Percentiles rank a stretch among this genome's conserved stretches.
Conservation (phyloP, 2,329 filamentous ascomycete genomes). For the Aspergillus sp. region DNA sequence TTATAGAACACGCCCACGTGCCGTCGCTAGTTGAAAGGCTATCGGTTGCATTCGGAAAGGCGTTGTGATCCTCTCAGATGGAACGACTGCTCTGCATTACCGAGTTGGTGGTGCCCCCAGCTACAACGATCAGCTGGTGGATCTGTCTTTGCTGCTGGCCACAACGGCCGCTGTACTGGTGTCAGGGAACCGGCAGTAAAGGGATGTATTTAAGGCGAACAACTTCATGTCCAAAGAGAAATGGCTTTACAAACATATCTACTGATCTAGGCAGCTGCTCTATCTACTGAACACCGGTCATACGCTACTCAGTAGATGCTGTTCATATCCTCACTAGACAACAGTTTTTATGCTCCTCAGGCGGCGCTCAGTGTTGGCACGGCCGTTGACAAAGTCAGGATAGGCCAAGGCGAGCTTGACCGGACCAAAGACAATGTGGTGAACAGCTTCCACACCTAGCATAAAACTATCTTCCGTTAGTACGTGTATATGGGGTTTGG, state of each 20-base stretch:
- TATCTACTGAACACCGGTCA: background rate
- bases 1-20: too few species aligned
- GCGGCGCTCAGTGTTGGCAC: background rate
- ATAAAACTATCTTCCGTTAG: background rate
- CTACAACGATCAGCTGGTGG: too few species aligned
- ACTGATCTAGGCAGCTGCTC: background rate
- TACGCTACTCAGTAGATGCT: background rate
- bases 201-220: background rate
- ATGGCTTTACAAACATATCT: background rate
- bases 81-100: too few species aligned
- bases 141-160: background rate
- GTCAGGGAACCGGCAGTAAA: background rate
- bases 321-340: background rate
- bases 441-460: background rate
- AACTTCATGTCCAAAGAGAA: too few species aligned
- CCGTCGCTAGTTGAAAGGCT: too few species aligned
- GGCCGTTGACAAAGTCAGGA: background rate
- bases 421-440: background rate
- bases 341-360: background rate
- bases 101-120: too few species aligned
- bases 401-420: background rate
- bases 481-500: background rate
- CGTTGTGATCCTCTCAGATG: too few species aligned
- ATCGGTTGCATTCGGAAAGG: too few species aligned
- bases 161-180: background rate